Conservation (phyloP, 805 yeast genomes). For the Kazachstania psychrophila region DNA sequence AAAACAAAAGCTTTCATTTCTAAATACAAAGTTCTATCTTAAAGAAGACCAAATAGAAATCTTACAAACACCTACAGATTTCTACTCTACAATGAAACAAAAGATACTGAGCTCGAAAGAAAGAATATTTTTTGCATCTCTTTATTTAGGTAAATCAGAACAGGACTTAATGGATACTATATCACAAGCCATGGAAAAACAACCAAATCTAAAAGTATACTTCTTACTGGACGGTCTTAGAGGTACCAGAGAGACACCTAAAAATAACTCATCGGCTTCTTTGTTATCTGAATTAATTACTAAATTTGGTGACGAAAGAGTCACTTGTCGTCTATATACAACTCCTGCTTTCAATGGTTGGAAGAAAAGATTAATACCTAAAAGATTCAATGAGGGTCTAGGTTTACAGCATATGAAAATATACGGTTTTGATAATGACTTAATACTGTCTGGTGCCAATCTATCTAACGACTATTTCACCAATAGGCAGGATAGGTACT, state of each 20-base stretch:
- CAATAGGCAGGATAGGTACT: constrained; percentile 89
- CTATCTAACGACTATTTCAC: constrained; percentile 87
- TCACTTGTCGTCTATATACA: constrained; percentile 75
- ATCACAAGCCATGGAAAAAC: constrained; percentile 46
- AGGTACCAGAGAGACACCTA: constrained; percentile 89
- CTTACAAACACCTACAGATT: constrained; percentile 56
- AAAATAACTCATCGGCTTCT: constrained; percentile 58
- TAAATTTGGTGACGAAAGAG: constrained; percentile 53
- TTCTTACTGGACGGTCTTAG: constrained; percentile 80
- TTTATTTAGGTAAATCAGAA: constrained; percentile 80
- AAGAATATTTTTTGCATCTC: constrained; percentile 71
- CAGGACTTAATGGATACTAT: constrained; percentile 61
- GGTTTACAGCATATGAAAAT: constrained; percentile 97
- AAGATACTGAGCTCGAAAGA: constrained; percentile 54
- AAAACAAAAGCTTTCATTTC: not conserved
- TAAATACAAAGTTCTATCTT: constrained; percentile 44
- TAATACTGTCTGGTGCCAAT: constrained; percentile 85
- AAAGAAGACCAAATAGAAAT: constrained; percentile 49
- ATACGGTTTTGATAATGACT: constrained; percentile 88
- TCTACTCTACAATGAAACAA: constrained; percentile 53
- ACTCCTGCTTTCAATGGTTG: constrained; percentile 78
- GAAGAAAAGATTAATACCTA: constrained; percentile 58
- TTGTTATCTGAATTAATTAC: constrained; percentile 57
- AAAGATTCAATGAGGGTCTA: constrained; percentile 76
- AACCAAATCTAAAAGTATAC: constrained; percentile 55